These are phyloP conservation scores for Verticillium nonalfalfae DNA, from an alignment of 2,329 filamentous ascomycete species.

Conservation along the genomic window DNA sequence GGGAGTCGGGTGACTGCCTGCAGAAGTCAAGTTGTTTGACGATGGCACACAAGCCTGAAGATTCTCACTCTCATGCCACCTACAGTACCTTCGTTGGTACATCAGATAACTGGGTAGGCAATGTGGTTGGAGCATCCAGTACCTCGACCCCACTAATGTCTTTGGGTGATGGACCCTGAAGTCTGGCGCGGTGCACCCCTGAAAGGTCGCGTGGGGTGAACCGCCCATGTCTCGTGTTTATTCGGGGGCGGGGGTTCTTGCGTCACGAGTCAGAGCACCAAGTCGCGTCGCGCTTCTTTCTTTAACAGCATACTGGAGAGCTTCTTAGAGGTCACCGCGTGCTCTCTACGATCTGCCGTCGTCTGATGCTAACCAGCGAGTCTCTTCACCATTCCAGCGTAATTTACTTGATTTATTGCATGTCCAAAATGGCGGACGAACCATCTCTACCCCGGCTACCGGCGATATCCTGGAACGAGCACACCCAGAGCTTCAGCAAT, in stretches of 20 bases:
- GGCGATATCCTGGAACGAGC: slow-evolving; percentile 29
- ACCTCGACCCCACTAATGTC: not conserved
- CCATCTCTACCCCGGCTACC: slow-evolving; percentile 32
- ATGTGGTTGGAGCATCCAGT: not conserved
- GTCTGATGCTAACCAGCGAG: not conserved
- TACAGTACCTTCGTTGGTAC: too few relatives aligned
- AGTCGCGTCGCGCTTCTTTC: not conserved
- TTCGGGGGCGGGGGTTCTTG: not conserved
- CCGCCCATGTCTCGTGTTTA: not conserved
- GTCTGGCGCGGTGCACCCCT: not conserved
- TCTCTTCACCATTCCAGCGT: not conserved
- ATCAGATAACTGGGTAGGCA: too few relatives aligned
- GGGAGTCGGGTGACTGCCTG: too few relatives aligned
- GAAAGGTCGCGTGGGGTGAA: not conserved
- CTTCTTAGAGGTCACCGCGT: not conserved
- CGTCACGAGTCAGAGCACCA: not conserved
- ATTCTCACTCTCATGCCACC: too few relatives aligned
- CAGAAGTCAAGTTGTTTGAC: too few relatives aligned
- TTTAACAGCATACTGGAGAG: not conserved
- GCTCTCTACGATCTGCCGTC: not conserved
- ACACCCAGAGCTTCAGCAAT: slow-evolving; percentile 30
- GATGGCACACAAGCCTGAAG: too few relatives aligned
- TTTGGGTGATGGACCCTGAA: not conserved
- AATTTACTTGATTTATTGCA: not conserved
- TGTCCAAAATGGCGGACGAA: slow-evolving; percentile 29